Evolutionary conservation across 495 filamentous ascomycete species (phyloP), one percentile per base, ranked within the genome.

Genomic region (Hamigera avellanea): DNA sequence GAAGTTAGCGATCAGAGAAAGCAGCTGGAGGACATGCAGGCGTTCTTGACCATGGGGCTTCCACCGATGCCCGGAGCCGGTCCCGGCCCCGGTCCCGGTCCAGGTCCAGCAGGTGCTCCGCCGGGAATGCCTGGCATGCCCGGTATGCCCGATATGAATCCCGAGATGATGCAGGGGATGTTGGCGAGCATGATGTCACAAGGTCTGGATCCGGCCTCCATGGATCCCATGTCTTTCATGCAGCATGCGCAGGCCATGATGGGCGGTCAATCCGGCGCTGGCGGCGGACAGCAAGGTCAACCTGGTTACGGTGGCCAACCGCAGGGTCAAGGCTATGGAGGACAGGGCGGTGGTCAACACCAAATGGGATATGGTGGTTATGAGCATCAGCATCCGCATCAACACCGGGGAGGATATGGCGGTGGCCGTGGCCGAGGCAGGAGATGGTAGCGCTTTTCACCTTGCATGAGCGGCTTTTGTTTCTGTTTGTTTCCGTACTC

Each of bases 21-120:
- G 53, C 81, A 93, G 59, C 74, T 87, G 61, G 81, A 88, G 46
- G 79, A 91, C 31, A 84, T 95, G 76, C 81, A 86, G 52, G 80
- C 75, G 57, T 87, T 94, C 71, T 59, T 82, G 35, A 70, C 61
- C 13, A 87, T 86, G 75, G 78, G 70, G 9, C 75, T 83, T 49
- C 78, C 82, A 6, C 77, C 78, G 29, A 79, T 84, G 62, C 70
- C 74, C n/a, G 69, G 71, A 6, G 80, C 73, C n/a, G 25, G 25
- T 60, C 61, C 68, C 28, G 61, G 58, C 14, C 45, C 57, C 14
- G 61, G 58, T 18, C 53, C 65, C 14, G 59, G 51, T 13, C 48
- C 47, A 10, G 39, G 52, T 35, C 54, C 57, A 10, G 66, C 53
- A 3, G 63, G 44, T 31, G 57, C 43, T 14, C 52, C 66, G 29